Evolutionary conservation across 768 basidiomycete species (phyloP).

Genomic region (Nevesoporus exiguus): DNA sequence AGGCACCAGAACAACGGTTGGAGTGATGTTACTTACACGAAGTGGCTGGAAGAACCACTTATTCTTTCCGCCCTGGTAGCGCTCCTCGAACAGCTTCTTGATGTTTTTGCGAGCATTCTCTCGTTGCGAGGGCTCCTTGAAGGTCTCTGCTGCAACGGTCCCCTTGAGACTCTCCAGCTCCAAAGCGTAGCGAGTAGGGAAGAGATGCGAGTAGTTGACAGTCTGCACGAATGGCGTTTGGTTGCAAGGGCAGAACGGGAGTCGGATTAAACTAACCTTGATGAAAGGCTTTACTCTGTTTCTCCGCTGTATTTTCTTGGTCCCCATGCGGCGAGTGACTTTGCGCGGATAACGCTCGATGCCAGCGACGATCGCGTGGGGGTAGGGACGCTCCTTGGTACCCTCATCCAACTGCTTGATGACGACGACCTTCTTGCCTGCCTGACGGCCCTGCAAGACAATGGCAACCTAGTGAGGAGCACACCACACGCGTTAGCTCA

Average conservation of each 20-base stretch:
- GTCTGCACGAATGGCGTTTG: slow-evolving; percentile 42
- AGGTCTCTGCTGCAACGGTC: slow-evolving; percentile 77
- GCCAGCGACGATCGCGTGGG: slow-evolving; percentile 97
- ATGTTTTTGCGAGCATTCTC: slow-evolving; percentile 94
- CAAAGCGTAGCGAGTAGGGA: slow-evolving; percentile 98
- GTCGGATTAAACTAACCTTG: slow-evolving; percentile 61
- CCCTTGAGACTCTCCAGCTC: slow-evolving; percentile 96
- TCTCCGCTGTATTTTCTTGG: slow-evolving; percentile 88
- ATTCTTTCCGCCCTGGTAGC: slow-evolving; percentile 93
- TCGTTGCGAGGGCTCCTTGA: slow-evolving; percentile 96
- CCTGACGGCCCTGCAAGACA: slow-evolving; percentile 98
- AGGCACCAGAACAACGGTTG: not conserved
- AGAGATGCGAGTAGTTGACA: slow-evolving; percentile 97
- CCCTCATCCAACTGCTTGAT: slow-evolving; percentile 98
- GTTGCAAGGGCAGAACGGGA: not conserved
- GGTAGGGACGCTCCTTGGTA: slow-evolving; percentile 93
- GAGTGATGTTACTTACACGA: slow-evolving; percentile 48
- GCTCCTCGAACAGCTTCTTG: slow-evolving; percentile 95
- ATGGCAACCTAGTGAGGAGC: slow-evolving; percentile 69
- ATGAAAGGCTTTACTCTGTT: slow-evolving; percentile 99
- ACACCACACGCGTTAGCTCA: slow-evolving; percentile 1
- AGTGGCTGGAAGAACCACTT: slow-evolving; percentile 94
- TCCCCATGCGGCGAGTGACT: slow-evolving; percentile 96
- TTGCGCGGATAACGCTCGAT: slow-evolving; percentile 98
- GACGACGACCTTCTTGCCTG: slow-evolving; percentile 98